phyloP scores from a whole-genome alignment of 257 asterid genomes.

The Rubia yunnanensis region DNA sequence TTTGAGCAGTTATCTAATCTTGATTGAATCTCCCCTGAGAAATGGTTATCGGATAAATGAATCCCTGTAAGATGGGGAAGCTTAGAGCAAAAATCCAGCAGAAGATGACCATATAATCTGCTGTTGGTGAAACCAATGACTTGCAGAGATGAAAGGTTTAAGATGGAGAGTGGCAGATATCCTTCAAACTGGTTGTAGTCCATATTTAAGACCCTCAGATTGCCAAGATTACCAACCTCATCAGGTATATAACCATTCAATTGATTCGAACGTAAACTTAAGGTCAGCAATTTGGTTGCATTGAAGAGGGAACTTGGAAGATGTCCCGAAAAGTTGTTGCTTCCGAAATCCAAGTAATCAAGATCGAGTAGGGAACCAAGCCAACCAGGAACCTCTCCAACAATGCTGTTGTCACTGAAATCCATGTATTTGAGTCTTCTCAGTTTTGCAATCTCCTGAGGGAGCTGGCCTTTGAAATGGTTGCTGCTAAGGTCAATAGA shows the following conservation, averaged over 20 bases:
- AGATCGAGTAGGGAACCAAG: conserved; percentile 11
- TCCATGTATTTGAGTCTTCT: conserved; percentile 4
- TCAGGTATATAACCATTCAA: conserved; percentile 12
- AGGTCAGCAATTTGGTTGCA: not conserved
- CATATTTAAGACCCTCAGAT: not conserved
- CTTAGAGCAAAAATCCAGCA: conserved; percentile 7
- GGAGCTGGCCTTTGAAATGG: conserved; percentile 20
- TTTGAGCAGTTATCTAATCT: conserved; percentile 13
- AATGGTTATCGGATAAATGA: not conserved
- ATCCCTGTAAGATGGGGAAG: conserved; percentile 9
- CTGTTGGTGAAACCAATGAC: not conserved
- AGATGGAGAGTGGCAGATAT: conserved; percentile 9
- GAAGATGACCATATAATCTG: conserved; percentile 15
- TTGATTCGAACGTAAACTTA: not conserved
- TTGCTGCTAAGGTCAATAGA: conserved; percentile 20
- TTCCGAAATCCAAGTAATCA: not conserved
- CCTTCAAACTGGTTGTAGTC: conserved; percentile 12
- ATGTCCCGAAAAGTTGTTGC: conserved; percentile 12
- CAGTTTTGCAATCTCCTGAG: conserved; percentile 1
- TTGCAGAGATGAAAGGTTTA: conserved; percentile 14
- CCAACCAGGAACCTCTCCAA: conserved; percentile 19
- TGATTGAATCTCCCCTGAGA: conserved; percentile 15
- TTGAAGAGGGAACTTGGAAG: conserved; percentile 19
- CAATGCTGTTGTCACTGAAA: conserved; percentile 10
- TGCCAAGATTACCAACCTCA: conserved; percentile 2